phyloP scores from a whole-genome alignment of 2,329 filamentous ascomycete species.

The Xylaria hypoxylon region DNA sequence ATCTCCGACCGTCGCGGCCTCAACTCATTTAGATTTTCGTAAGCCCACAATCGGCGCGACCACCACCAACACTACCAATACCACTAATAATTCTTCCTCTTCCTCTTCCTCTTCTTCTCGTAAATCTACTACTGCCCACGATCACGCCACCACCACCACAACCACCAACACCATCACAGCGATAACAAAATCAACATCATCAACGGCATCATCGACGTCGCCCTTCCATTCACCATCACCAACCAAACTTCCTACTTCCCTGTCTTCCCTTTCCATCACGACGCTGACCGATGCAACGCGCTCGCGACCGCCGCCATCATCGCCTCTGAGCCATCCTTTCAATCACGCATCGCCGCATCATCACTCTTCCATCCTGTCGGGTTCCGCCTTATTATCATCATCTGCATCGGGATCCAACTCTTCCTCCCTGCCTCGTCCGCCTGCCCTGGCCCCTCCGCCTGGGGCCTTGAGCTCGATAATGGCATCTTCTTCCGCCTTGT shows the following conservation, averaged over 20 bases:
- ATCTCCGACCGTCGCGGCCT: constrained; percentile 49
- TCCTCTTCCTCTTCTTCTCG: constrained; percentile 34
- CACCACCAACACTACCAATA: constrained; percentile 34
- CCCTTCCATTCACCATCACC: constrained; percentile 44
- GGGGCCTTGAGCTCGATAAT: constrained; percentile 51
- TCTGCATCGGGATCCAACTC: constrained; percentile 34
- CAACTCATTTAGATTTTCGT: constrained; percentile 51
- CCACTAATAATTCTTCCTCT: neutral
- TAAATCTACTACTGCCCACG: constrained; percentile 3
- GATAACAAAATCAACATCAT: constrained; percentile 35
- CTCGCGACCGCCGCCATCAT: constrained; percentile 47
- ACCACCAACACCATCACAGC: constrained; percentile 31
- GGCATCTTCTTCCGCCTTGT: constrained; percentile 49
- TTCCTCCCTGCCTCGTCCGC: constrained; percentile 40
- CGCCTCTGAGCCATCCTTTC: constrained; percentile 46
- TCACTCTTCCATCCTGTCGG: constrained; percentile 35
- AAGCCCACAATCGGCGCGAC: constrained; percentile 49
- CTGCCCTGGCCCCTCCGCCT: constrained; percentile 51
- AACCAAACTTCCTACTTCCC: constrained; percentile 37
- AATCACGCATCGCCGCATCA: constrained; percentile 47
- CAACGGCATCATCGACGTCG: constrained; percentile 40
- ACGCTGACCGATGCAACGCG: constrained; percentile 42
- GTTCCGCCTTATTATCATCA: constrained; percentile 32
- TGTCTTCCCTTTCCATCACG: constrained; percentile 48
- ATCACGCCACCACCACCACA: constrained; percentile 30